A percentile compares a stretch with the other conserved stretches of the same genome.
These are phyloP conservation scores for Saccharomycopsis lassenensis DNA, from an alignment of 805 yeast genomes.

Conservation along the genomic window DNA sequence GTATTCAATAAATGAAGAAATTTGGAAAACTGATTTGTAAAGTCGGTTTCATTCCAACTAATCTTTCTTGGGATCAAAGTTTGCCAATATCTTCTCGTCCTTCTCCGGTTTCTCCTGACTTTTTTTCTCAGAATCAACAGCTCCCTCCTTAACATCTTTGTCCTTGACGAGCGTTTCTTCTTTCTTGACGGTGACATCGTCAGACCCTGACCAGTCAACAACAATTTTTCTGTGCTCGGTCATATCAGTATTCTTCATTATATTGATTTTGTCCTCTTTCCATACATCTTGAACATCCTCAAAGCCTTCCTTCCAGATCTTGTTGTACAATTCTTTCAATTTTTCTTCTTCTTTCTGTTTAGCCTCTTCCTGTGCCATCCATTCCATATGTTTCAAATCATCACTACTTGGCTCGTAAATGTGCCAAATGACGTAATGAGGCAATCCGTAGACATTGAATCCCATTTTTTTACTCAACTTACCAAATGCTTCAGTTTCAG, in stretches of 20 bases:
- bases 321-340: conserved; percentile 53
- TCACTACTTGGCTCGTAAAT: conserved; percentile 91
- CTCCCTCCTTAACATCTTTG: neutral
- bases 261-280: conserved; percentile 57
- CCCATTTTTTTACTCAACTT: conserved; percentile 82
- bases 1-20: no score
- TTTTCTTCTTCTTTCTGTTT: conserved; percentile 52
- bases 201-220: conserved; percentile 49
- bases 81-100: conserved; percentile 6
- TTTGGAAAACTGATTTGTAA: no score
- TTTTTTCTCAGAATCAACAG: neutral
- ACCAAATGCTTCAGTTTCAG: conserved; percentile 97
- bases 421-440: conserved; percentile 95
- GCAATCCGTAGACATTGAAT: conserved; percentile 75
- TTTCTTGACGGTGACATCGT: conserved; percentile 4
- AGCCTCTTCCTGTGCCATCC: conserved; percentile 77
- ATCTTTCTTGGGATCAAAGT: conserved; percentile 9
- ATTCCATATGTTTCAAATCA: conserved; percentile 78
- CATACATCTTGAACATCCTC: conserved; percentile 65
- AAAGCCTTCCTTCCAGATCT: conserved; percentile 69
- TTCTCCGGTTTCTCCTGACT: neutral
- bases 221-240: conserved; percentile 34
- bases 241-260: conserved; percentile 70
- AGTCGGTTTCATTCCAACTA: no score
- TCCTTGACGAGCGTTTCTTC: neutral